Percentiles rank a stretch among this genome's conserved stretches.
Evolutionary conservation across 208 protist species (phyloP).

Genomic region (Strigomonas culicis): DNA sequence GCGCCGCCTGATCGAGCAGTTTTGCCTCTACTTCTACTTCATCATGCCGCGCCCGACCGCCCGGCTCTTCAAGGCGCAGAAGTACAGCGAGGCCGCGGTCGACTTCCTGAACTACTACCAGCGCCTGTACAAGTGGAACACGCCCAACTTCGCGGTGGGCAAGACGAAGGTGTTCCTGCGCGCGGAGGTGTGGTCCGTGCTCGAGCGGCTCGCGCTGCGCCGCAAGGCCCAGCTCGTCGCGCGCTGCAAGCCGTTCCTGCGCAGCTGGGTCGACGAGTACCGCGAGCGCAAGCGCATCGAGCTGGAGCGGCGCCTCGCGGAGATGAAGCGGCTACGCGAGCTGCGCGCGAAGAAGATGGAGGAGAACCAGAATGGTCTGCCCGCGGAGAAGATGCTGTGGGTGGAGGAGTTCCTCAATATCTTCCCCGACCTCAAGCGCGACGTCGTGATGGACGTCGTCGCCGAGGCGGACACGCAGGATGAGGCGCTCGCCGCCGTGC

Average conservation of each 20-base stretch:
- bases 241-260: conserved; percentile 65
- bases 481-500: conserved; percentile 38
- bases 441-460: conserved; percentile 56
- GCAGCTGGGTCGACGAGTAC: conserved; percentile 56
- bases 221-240: conserved; percentile 56
- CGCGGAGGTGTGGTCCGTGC: conserved; percentile 76
- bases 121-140: conserved; percentile 50
- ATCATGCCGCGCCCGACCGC: conserved; percentile 49
- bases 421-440: conserved; percentile 59
- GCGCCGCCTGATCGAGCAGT: conserved; percentile 65
- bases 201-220: conserved; percentile 75
- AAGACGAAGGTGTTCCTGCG: conserved; percentile 87
- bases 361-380: conserved; percentile 33
- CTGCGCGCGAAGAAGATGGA: conserved; percentile 48
- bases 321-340: conserved; percentile 43
- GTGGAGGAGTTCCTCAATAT: conserved; percentile 56
- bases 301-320: conserved; percentile 47
- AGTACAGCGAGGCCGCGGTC: conserved; percentile 41
- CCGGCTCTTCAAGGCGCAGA: conserved; percentile 29
- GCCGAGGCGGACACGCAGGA: conserved; percentile 45
- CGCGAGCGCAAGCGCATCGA: conserved; percentile 66
- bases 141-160: conserved; percentile 76
- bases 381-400: conserved; percentile 38
- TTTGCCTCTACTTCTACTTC: conserved; percentile 79
- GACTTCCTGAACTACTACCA: conserved; percentile 59